Evolutionary conservation across 2,329 filamentous ascomycete genomes (phyloP).

Genomic region (Fusarium udum): DNA sequence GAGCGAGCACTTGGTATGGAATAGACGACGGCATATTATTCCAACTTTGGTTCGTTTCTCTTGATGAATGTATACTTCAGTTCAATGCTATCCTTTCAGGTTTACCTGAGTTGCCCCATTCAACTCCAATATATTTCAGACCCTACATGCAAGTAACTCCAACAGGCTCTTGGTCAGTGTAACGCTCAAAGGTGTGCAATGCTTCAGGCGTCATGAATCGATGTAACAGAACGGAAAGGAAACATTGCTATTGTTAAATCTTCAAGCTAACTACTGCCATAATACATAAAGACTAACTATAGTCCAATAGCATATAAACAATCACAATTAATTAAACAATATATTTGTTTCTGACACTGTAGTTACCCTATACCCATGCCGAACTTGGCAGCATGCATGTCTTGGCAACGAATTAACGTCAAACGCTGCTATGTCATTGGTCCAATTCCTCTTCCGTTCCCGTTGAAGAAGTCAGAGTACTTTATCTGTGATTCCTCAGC

Average conservation of each 20-base stretch:
- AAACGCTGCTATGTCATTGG: not conserved
- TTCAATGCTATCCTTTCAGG: too few species aligned
- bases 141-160: too few species aligned
- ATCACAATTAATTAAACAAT: not conserved
- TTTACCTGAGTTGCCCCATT: not conserved
- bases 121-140: not conserved
- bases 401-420: not conserved
- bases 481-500: not conserved
- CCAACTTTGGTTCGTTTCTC: not conserved
- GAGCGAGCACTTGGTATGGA: not conserved
- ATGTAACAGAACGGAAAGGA: not conserved
- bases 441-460: not conserved
- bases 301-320: not conserved
- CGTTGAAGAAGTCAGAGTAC: slow-evolving; percentile 12
- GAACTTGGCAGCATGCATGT: not conserved
- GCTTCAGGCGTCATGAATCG: not conserved
- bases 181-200: too few species aligned
- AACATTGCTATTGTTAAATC: too few species aligned
- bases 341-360: not conserved
- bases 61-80: not conserved
- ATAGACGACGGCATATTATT: not conserved
- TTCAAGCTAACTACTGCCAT: not conserved
- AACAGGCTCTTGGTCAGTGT: accelerated
- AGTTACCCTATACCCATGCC: slow-evolving; percentile 22
- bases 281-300: not conserved